Conservation (phyloP, 2,329 filamentous ascomycete species). For the Fusarium mangiferae region DNA sequence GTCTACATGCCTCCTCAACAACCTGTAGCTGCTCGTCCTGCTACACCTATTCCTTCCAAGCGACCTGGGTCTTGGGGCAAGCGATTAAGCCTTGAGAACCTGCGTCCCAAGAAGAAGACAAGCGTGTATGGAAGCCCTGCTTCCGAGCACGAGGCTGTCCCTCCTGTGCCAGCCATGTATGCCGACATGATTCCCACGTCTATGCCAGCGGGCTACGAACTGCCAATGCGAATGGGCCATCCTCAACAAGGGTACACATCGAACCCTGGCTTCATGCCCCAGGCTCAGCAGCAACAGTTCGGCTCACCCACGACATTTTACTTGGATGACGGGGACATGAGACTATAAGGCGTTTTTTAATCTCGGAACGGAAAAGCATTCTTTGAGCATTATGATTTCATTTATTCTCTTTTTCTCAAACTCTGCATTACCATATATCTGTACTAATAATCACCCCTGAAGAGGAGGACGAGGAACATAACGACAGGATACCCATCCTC, state of each 20-base stretch:
- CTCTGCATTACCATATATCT: conserved; percentile 27
- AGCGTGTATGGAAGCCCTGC: conserved; percentile 46
- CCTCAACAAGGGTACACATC: conserved; percentile 37
- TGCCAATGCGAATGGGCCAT: conserved; percentile 45
- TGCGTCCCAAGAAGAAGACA: conserved; percentile 51
- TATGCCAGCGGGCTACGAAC: conserved; percentile 42
- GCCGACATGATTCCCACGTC: conserved; percentile 45
- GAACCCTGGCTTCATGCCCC: conserved; percentile 42
- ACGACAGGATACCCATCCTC: conserved; percentile 41
- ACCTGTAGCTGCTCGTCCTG: conserved; percentile 47
- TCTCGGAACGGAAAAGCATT: conserved; percentile 34
- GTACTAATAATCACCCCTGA: conserved; percentile 41
- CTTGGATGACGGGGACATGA: conserved; percentile 44
- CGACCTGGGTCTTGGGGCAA: conserved; percentile 54
- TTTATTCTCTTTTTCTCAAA: conserved; percentile 9
- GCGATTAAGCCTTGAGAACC: conserved; percentile 51
- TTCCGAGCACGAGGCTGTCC: conserved; percentile 42
- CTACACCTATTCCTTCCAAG: conserved; percentile 53
- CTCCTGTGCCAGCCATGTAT: conserved; percentile 45
- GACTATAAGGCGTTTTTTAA: conserved; percentile 37
- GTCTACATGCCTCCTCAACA: conserved; percentile 39
- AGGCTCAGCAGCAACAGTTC: conserved; percentile 42
- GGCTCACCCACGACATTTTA: conserved; percentile 45
- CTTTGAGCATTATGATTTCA: conserved; percentile 34
- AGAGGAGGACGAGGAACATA: conserved; percentile 39